Conservation (phyloP, 176 grass and related monocot species). For the Juncus inflexus region DNA sequence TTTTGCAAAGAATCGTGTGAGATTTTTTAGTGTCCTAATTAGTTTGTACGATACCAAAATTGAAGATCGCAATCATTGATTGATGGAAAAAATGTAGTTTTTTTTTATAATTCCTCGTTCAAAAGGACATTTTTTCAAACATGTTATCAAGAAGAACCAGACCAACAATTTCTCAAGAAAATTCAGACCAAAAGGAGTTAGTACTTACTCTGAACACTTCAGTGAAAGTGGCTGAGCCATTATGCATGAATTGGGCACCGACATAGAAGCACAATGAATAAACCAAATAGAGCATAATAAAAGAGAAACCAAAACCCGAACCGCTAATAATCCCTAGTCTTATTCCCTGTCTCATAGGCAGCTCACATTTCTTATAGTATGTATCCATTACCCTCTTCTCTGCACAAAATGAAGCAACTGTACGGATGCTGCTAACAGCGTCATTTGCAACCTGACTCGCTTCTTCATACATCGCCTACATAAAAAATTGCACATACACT, state of each 20-base stretch:
- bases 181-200: too few species aligned
- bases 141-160: too few species aligned
- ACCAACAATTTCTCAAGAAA: too few species aligned
- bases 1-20: too few species aligned
- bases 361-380: constrained; percentile 75
- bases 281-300: constrained; percentile 43
- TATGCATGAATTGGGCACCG: constrained; percentile 50
- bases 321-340: constrained; percentile 70
- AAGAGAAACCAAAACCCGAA: constrained; percentile 59
- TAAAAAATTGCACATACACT: neutral
- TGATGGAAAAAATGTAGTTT: too few species aligned
- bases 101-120: too few species aligned
- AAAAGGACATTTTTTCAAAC: too few species aligned
- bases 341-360: constrained; percentile 57
- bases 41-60: too few species aligned
- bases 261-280: constrained; percentile 62
- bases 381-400: constrained; percentile 70
- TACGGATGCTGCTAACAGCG: constrained; percentile 82
- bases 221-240: constrained; percentile 42
- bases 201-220: constrained; percentile 61
- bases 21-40: too few species aligned
- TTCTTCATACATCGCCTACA: constrained; percentile 85
- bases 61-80: too few species aligned
- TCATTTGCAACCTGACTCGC: constrained; percentile 84
- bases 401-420: constrained; percentile 84